Evolutionary conservation across 1,284 basidiomycete species (phyloP), one percentile per base, ranked within the genome.

Genomic region (Ustilago shanxiensis): DNA sequence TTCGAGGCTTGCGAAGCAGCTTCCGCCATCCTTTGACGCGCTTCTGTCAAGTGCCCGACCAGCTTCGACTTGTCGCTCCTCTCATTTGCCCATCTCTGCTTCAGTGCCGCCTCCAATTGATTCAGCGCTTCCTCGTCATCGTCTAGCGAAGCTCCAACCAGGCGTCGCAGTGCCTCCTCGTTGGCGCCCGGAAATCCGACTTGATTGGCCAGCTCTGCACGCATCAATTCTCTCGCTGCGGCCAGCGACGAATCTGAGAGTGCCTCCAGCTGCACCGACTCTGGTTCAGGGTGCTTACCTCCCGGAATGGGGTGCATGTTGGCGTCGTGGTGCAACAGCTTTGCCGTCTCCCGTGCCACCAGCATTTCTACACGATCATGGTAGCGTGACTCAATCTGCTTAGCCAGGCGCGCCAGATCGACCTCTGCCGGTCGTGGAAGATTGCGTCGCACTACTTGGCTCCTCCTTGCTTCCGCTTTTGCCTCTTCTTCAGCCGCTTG

Each of bases 261-360:
- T 49, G 91, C 89, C 52, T 90, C 89, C 81, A 98, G 95, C 1
- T 88, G 84, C 13, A 94, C 94, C 18, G 88, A 86, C 0, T 91
- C 91, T 7, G 94, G 94, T 3, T 95, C 91, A 18, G 90, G 89
- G n/a, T 90, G 89, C 6, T 93, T 95, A 2, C 83, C 81, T 37
- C 97, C 96, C 8, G 95, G 93, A 18, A 98, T 88, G 2, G 97
- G 95, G 86, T 96, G 90, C 0, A 91, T 89, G 67, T 97, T 90
- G 6, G 94, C 90, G 86, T 99, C 97, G 86, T 99, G 95, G 68
- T 91, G 90, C 77, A 99, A 88, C 26, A 99, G 89, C 51, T 89
- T 88, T 1, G 90, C 92, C 63, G 98, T 89, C 85, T 99, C 97
- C 24, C 88, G 86, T 81, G 95, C 90, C 79, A 99, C 89, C 37